Evolutionary conservation across 2,329 filamentous ascomycete species (phyloP).

Genomic region (Trichoderma cornu-damae): DNA sequence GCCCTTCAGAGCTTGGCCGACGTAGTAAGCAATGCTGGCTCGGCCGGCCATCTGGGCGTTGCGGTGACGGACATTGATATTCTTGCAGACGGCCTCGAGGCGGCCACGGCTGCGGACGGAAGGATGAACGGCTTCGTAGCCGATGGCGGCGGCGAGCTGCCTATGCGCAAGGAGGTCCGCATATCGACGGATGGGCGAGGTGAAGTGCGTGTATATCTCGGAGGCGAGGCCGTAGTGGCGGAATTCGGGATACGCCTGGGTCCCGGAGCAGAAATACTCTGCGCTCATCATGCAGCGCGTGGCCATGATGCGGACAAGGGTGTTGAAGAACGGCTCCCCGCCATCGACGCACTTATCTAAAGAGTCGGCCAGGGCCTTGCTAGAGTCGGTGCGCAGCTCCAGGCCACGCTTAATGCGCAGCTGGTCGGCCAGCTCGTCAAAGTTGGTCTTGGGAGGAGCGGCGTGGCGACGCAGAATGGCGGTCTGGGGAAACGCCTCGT

Average conservation of each 20-base stretch:
- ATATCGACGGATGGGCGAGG: constrained; percentile 92
- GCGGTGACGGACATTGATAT: constrained; percentile 95
- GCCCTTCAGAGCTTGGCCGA: constrained; percentile 88
- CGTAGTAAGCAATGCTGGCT: constrained; percentile 95
- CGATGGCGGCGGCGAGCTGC: constrained; percentile 91
- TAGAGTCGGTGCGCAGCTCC: constrained; percentile 77
- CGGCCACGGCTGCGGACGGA: constrained; percentile 75
- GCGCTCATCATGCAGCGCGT: constrained; percentile 99
- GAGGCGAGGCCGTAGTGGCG: constrained; percentile 93
- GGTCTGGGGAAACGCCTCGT: constrained; percentile 88
- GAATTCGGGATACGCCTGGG: constrained; percentile 89
- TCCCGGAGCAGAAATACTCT: constrained; percentile 95
- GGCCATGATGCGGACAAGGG: constrained; percentile 91
- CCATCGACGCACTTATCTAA: constrained; percentile 79
- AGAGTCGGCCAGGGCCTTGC: constrained; percentile 87
- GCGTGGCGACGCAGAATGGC: constrained; percentile 89
- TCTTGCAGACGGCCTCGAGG: constrained; percentile 91
- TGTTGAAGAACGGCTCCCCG: constrained; percentile 93
- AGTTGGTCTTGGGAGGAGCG: constrained; percentile 90
- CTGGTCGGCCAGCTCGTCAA: constrained; percentile 88
- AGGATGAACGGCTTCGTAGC: constrained; percentile 80
- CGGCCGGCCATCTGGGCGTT: constrained; percentile 95
- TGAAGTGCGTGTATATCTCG: constrained; percentile 98
- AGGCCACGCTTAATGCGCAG: constrained; percentile 80
- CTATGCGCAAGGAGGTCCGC: constrained; percentile 93